Conservation (phyloP, 305 asterid species). For the Fraxinus latifolia region DNA sequence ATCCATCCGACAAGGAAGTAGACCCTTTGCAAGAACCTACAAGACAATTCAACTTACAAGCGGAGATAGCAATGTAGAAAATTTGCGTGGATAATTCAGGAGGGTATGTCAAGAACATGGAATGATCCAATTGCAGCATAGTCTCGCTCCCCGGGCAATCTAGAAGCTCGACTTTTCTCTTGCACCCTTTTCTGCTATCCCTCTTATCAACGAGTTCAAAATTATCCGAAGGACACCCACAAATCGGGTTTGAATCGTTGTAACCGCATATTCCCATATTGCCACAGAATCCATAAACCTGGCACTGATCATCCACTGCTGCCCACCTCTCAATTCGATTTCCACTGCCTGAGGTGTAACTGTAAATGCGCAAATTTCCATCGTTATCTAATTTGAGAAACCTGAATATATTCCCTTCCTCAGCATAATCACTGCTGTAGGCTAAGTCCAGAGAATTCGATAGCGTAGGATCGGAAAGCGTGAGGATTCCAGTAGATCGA, state of each 20-base stretch:
- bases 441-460: constrained; percentile 35
- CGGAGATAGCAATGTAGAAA: constrained; percentile 40
- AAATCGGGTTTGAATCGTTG: constrained; percentile 52
- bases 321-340: constrained; percentile 52
- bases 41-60: constrained; percentile 67
- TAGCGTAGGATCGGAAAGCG: constrained; percentile 49
- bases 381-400: constrained; percentile 61
- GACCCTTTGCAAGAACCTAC: constrained; percentile 52
- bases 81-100: constrained; percentile 44
- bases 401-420: constrained; percentile 48
- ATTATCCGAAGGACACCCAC: constrained; percentile 65
- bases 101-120: constrained; percentile 56
- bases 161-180: constrained; percentile 55
- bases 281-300: constrained; percentile 78
- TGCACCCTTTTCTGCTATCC: constrained; percentile 67
- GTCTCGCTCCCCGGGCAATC: constrained; percentile 49
- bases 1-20: constrained; percentile 75
- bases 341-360: constrained; percentile 51
- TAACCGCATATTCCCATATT: constrained; percentile 74
- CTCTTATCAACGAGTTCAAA: constrained; percentile 46
- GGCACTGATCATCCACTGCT: constrained; percentile 75
- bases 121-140: constrained; percentile 56
- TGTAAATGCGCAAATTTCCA: constrained; percentile 78
- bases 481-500: constrained; percentile 48
- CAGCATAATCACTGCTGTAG: constrained; percentile 68